Evolutionary conservation across 2,329 filamentous ascomycete species (phyloP), one percentile per base, ranked within the genome.

Genomic region (Teratosphaeria gauchensis): DNA sequence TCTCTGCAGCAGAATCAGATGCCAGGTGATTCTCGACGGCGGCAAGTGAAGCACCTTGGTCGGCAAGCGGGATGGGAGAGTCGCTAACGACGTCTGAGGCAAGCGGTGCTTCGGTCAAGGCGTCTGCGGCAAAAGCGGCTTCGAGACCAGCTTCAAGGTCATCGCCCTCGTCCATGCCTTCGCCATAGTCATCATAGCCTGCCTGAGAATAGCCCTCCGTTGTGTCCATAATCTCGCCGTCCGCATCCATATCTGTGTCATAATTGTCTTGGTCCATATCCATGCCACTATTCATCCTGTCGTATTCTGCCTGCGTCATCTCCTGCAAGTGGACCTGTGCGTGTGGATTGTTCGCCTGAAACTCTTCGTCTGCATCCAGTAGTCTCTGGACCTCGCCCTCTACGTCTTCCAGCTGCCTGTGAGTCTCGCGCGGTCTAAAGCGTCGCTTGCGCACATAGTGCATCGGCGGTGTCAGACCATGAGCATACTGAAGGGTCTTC

Each of bases 381-480:
- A 95, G 76, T 52, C 86, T 81, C 63, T 90, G 84, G 35, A 95
- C 89, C 65, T 89, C 84, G 58, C 85, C 84, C 69, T 95, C 90
- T 55, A 92, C 90, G 65, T 90, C 87, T 70, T 92, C 87, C 62
- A 94, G 92, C 63, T 92, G 89, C 60, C 90, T 86, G 59, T 91
- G 86, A 61, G 86, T 90, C 56, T 92, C 83, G 2, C 90, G 85
- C 69, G 92, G 91, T 59, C 90, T 84, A 74, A 95, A 95, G 33
- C 91, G 83, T 31, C 89, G 84, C 71, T 90, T 90, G 51, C 89
- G 81, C 51, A 88, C 90, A 77, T 89, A 90, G 69, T 90, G 88
- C 85, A 95, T 89, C 0, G 91, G 91, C 4, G 91, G 90, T 1
- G 90, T 94, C 21, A 96, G 78, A 33, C 91, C 91, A 72, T 95